Conservation (phyloP, 768 basidiomycete species). For the Podaxis pistillaris region DNA sequence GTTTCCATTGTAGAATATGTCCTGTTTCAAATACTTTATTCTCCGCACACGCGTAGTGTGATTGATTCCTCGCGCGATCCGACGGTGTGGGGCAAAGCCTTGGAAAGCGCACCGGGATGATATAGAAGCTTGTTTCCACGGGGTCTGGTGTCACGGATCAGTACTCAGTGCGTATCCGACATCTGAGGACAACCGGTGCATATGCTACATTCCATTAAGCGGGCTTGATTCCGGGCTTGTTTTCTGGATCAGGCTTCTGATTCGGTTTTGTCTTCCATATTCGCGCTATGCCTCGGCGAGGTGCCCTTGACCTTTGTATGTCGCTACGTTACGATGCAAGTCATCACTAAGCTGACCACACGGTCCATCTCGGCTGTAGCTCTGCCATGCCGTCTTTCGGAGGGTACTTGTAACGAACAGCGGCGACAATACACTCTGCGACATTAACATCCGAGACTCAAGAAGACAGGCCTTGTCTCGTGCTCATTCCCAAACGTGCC, state of each 20-base stretch:
- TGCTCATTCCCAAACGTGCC: neutral
- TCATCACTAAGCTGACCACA: neutral
- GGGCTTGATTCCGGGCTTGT: neutral
- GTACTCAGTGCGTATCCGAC: neutral
- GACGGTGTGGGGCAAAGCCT: neutral
- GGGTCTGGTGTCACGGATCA: neutral
- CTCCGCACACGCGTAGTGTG: neutral
- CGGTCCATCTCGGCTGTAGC: neutral
- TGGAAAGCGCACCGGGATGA: neutral
- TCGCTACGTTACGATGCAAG: neutral
- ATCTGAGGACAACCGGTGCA: too few species aligned
- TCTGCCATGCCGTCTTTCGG: neutral
- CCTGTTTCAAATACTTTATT: neutral
- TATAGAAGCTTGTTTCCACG: neutral
- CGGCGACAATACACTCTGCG: neutral
- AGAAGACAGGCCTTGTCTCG: neutral
- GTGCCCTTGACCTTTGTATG: neutral
- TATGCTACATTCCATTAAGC: neutral
- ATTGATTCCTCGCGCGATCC: neutral
- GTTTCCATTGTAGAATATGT: neutral
- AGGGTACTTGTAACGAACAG: neutral
- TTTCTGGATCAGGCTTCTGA: neutral
- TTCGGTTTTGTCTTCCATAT: neutral
- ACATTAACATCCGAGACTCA: neutral
- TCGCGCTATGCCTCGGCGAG: neutral